Evolutionary conservation across 2,329 filamentous ascomycete genomes (phyloP).

Genomic region (Zopfia rhizophila): DNA sequence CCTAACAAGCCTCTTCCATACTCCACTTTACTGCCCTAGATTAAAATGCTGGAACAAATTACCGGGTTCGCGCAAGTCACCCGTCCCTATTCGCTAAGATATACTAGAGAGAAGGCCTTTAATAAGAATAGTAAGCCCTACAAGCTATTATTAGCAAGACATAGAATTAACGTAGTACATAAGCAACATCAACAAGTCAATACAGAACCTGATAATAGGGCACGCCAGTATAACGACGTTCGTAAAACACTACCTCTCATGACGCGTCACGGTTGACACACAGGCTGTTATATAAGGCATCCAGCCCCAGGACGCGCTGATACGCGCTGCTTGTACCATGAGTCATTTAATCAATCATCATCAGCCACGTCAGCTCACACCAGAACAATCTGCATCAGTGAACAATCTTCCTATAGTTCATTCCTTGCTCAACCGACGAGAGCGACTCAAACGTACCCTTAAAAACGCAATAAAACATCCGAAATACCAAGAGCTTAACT

Average conservation of each 20-base stretch:
- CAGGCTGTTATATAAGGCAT: slow-evolving; percentile 5
- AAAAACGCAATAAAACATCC: not conserved
- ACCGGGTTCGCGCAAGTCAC: slow-evolving; percentile 42
- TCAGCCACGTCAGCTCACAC: not conserved
- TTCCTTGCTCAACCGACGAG: not conserved
- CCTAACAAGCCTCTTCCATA: slow-evolving; percentile 30
- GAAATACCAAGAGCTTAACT: slow-evolving; percentile 1
- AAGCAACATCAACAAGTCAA: slow-evolving; percentile 31
- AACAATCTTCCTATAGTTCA: not conserved
- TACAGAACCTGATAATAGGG: slow-evolving; percentile 39
- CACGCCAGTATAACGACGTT: slow-evolving; percentile 16
- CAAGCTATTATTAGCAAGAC: not conserved
- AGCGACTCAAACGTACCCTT: not conserved
- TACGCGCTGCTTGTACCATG: slow-evolving; percentile 1
- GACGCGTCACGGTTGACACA: slow-evolving; percentile 5
- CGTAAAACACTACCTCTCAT: slow-evolving; percentile 11
- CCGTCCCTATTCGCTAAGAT: slow-evolving; percentile 44
- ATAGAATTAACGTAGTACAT: slow-evolving; percentile 8
- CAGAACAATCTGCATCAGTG: too few relatives aligned
- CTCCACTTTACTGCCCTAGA: slow-evolving; percentile 32
- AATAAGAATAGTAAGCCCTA: slow-evolving; percentile 47
- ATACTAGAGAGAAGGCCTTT: slow-evolving; percentile 46
- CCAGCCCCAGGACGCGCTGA: not conserved
- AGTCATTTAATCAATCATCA: slow-evolving; percentile 2
- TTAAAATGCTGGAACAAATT: slow-evolving; percentile 41